Conservation (phyloP, 331 rosid species). For the Ulmus americana region DNA sequence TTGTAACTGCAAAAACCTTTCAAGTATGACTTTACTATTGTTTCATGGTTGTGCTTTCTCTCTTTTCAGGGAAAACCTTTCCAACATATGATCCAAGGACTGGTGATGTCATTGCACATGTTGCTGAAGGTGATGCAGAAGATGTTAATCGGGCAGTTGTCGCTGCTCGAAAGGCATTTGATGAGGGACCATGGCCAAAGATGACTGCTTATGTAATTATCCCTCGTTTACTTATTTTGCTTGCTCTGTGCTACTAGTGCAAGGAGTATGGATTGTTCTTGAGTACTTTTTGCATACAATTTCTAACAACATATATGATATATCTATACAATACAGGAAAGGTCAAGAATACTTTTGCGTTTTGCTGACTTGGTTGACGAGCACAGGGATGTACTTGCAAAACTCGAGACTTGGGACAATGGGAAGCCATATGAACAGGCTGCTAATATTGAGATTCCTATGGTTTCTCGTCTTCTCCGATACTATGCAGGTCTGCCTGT, state of each 20-base stretch:
- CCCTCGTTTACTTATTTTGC: neutral
- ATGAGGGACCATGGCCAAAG: conserved; percentile 89
- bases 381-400: conserved; percentile 65
- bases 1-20: no score
- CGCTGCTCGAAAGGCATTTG: conserved; percentile 87
- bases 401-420: conserved; percentile 91
- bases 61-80: conserved; percentile 63
- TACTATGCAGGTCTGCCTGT: conserved; percentile 69
- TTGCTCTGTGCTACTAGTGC: neutral
- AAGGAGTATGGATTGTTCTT: neutral
- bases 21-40: neutral
- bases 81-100: conserved; percentile 79
- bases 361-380: conserved; percentile 79
- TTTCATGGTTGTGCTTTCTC: conserved; percentile 11
- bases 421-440: conserved; percentile 90
- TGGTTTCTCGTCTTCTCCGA: conserved; percentile 60
- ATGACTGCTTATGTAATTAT: conserved; percentile 75
- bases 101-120: conserved; percentile 75
- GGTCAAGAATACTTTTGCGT: conserved; percentile 56
- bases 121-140: conserved; percentile 76
- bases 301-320: neutral
- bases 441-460: conserved; percentile 57
- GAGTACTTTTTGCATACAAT: neutral
- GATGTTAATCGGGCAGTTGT: conserved; percentile 73
- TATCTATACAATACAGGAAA: conserved; percentile 51